Evolutionary conservation across 495 filamentous ascomycete genomes (phyloP).

Genomic region (Podospora pseudopauciseta): DNA sequence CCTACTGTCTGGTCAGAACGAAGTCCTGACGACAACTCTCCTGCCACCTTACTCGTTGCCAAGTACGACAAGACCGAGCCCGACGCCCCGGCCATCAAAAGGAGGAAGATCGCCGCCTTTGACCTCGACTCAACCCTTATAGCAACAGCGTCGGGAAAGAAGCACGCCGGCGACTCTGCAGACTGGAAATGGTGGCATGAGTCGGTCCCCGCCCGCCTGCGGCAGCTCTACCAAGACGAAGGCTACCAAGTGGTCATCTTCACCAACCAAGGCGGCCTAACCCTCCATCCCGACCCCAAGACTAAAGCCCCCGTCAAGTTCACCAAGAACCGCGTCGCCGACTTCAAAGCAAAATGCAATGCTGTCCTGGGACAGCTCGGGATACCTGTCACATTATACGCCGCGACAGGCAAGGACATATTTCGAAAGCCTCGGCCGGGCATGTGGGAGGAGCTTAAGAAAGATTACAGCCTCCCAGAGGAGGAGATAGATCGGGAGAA

Average conservation of each 20-base stretch:
- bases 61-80: slow-evolving; percentile 49
- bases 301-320: slow-evolving; percentile 61
- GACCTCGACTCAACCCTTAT: slow-evolving; percentile 94
- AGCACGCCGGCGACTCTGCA: slow-evolving; percentile 60
- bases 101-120: slow-evolving; percentile 75
- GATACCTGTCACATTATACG: slow-evolving; percentile 77
- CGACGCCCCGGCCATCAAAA: slow-evolving; percentile 27
- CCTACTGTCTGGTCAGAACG: slow-evolving; percentile 70
- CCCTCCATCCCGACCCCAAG: slow-evolving; percentile 58
- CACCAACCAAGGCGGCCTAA: slow-evolving; percentile 84
- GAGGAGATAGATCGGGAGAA: slow-evolving; percentile 59
- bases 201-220: slow-evolving; percentile 61
- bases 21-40: slow-evolving; percentile 39
- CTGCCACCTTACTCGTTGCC: slow-evolving; percentile 67
- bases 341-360: slow-evolving; percentile 74
- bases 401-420: slow-evolving; percentile 72
- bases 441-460: slow-evolving; percentile 84
- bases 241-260: slow-evolving; percentile 77
- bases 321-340: slow-evolving; percentile 56
- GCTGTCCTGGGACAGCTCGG: slow-evolving; percentile 68
- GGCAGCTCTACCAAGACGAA: slow-evolving; percentile 58
- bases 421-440: slow-evolving; percentile 84
- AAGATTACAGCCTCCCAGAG: slow-evolving; percentile 66
- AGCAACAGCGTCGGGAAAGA: slow-evolving; percentile 72
- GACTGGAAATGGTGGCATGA: slow-evolving; percentile 97